phyloP scores from a whole-genome alignment of 129 eudicot species.

The Helichrysum umbraculigerum region DNA sequence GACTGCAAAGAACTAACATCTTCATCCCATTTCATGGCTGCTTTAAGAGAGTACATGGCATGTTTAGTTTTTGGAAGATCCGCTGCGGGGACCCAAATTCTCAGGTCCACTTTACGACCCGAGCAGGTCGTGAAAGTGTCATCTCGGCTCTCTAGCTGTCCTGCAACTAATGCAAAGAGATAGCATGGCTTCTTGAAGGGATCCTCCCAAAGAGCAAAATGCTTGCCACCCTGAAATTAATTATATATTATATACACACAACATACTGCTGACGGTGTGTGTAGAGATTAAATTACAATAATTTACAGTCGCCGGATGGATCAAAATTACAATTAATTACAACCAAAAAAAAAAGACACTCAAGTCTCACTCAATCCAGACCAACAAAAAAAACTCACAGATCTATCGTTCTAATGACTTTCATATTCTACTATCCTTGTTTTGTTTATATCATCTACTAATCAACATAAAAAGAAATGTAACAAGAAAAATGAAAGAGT shows the following conservation, averaged over 20 bases:
- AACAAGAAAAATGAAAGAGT: neutral
- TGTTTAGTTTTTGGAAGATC: conserved; percentile 89
- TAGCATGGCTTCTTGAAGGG: conserved; percentile 90
- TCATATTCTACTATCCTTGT: neutral
- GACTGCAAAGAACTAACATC: conserved; percentile 54
- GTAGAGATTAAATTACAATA: neutral
- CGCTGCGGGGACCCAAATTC: conserved; percentile 85
- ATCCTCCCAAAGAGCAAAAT: conserved; percentile 92
- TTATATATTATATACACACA: neutral
- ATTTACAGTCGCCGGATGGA: neutral
- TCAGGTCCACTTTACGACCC: conserved; percentile 70
- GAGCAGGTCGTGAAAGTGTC: conserved; percentile 82
- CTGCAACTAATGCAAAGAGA: conserved; percentile 97
- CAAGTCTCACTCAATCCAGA: neutral
- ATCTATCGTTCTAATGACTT: neutral
- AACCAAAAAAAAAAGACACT: neutral
- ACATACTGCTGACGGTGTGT: neutral
- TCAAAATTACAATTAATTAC: neutral
- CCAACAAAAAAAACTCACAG: neutral
- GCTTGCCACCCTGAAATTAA: conserved; percentile 71
- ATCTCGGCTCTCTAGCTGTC: conserved; percentile 83
- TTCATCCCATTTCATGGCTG: conserved; percentile 23
- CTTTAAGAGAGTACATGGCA: conserved; percentile 60
- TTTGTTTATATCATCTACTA: neutral
- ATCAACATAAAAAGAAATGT: neutral